Evolutionary conservation across 768 basidiomycete genomes (phyloP).

Genomic region (Pleurotus citrinopileatus): DNA sequence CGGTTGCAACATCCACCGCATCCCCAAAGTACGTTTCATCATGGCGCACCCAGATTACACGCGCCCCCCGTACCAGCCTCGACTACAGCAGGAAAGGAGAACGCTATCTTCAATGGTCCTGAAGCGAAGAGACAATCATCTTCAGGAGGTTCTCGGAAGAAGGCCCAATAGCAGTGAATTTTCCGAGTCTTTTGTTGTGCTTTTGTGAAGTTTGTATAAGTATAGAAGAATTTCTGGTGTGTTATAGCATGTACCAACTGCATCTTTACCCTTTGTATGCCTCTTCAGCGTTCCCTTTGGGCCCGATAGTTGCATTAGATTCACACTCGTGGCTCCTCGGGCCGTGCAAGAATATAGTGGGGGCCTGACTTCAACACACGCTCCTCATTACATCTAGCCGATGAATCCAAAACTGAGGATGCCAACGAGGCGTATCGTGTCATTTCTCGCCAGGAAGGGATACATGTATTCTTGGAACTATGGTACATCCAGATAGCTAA

Average conservation of each 20-base stretch:
- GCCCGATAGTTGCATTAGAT: too few species aligned
- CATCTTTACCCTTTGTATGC: neutral
- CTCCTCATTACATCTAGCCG: too few species aligned
- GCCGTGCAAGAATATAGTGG: too few species aligned
- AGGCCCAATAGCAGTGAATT: neutral
- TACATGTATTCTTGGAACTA: too few species aligned
- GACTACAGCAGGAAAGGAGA: slow-evolving; percentile 15
- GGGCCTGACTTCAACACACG: too few species aligned
- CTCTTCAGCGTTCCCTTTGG: too few species aligned
- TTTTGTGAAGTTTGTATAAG: neutral
- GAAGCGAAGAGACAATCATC: slow-evolving; percentile 1
- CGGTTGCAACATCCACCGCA: slow-evolving; percentile 2
- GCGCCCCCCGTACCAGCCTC: slow-evolving; percentile 28
- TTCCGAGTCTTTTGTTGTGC: neutral
- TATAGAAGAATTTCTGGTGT: neutral
- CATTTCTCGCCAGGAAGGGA: too few species aligned
- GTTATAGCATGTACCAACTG: neutral
- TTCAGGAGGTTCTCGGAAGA: slow-evolving; percentile 1
- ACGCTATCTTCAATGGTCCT: neutral
- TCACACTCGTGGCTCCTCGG: too few species aligned
- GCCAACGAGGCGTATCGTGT: too few species aligned
- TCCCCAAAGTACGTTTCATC: slow-evolving; percentile 14
- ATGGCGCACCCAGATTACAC: slow-evolving; percentile 25
- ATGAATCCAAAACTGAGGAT: too few species aligned
- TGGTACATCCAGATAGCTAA: too few species aligned